Evolutionary conservation across 177 flowering plant species (phyloP).

Genomic region (Tripterygium wilfordii): DNA sequence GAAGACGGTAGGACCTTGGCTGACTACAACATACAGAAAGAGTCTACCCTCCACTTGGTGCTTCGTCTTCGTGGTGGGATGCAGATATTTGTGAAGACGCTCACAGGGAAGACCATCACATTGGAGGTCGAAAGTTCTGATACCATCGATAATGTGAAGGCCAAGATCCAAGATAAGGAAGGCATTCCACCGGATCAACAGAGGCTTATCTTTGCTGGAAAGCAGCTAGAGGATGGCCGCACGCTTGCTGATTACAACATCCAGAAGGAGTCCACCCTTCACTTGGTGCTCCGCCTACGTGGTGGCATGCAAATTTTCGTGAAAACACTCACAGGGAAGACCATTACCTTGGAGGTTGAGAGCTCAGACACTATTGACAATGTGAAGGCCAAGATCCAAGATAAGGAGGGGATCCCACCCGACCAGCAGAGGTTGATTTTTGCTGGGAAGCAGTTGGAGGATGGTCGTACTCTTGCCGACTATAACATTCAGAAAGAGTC

Average conservation of each 20-base stretch:
- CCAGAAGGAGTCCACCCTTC: constrained; percentile 52
- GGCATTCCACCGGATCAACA: constrained; percentile 55
- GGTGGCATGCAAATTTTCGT: constrained; percentile 61
- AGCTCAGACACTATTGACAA: constrained; percentile 50
- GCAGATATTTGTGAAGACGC: constrained; percentile 57
- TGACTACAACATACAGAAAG: constrained; percentile 54
- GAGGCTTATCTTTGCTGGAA: constrained; percentile 47
- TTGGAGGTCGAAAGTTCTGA: constrained; percentile 44
- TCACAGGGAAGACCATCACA: constrained; percentile 43
- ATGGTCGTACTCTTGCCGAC: constrained; percentile 43
- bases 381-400: constrained; percentile 47
- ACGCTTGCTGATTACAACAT: constrained; percentile 52
- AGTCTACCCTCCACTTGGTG: constrained; percentile 47
- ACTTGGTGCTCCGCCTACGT: constrained; percentile 44
- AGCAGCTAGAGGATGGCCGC: constrained; percentile 49
- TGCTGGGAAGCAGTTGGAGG: constrained; percentile 47
- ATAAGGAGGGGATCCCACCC: constrained; percentile 50
- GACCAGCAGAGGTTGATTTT: constrained; percentile 47
- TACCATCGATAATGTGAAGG: constrained; percentile 48
- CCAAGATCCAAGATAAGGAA: constrained; percentile 56
- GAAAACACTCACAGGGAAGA: constrained; percentile 48
- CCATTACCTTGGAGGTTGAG: constrained; percentile 46
- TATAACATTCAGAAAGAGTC: constrained; percentile 51
- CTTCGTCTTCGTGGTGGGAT: constrained; percentile 50
- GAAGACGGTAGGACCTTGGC: constrained; percentile 52